Conservation (phyloP, 2,329 filamentous ascomycete genomes). For the Rhynchosporium graminicola region DNA sequence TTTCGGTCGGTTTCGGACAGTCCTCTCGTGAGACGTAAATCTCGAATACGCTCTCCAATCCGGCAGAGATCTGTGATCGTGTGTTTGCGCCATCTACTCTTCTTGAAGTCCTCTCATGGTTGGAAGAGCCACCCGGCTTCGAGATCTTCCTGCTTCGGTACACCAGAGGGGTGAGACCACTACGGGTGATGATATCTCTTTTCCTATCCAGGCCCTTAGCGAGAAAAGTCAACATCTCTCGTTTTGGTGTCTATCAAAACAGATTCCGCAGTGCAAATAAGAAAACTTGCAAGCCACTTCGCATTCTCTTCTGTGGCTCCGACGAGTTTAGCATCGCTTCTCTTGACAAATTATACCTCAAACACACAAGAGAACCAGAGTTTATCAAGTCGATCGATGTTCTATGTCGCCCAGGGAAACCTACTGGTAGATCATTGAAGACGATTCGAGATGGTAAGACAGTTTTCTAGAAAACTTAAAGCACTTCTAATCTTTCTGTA, state of each 20-base stretch:
- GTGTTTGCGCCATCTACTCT: background rate
- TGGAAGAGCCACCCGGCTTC: background rate
- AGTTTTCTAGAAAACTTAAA: too few relatives aligned
- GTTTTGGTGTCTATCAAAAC: background rate
- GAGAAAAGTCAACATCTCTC: background rate
- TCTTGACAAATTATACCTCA: conserved; percentile 66
- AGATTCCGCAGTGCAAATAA: background rate
- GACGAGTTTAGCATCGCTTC: conserved; percentile 86
- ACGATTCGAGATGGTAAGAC: conserved; percentile 39
- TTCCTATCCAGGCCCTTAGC: background rate
- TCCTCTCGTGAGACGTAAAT: too few relatives aligned
- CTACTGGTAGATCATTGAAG: conserved; percentile 73
- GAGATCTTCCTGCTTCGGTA: background rate
- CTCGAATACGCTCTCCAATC: too few relatives aligned
- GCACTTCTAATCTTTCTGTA: conserved; percentile 40
- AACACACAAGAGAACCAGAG: conserved; percentile 53
- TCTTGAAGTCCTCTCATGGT: background rate
- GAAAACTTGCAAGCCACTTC: conserved; percentile 56
- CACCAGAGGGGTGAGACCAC: too few relatives aligned
- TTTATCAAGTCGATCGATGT: conserved; percentile 80
- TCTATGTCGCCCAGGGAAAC: conserved; percentile 77
- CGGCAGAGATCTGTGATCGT: too few relatives aligned
- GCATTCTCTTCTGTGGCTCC: conserved; percentile 91
- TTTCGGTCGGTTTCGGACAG: too few relatives aligned
- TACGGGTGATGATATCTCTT: background rate